phyloP scores from a whole-genome alignment of 2,329 filamentous ascomycete genomes.

The Sporothrix euskadiensis region DNA sequence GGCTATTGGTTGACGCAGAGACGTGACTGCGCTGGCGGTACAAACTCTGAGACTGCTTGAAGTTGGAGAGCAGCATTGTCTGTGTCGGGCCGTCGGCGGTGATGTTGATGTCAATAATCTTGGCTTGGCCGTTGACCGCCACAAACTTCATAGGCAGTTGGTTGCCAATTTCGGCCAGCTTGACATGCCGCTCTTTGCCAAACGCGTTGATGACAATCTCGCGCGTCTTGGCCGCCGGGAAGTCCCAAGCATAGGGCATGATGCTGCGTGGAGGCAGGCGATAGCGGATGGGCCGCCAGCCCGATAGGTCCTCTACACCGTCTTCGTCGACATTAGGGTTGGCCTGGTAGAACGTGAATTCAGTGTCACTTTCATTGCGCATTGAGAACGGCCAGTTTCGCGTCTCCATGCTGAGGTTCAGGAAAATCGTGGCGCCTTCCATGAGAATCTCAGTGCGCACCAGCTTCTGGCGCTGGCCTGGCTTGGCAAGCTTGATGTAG shows the following conservation, averaged over 20 bases:
- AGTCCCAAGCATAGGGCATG: conserved; percentile 99
- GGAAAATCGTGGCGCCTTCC: conserved; percentile 90
- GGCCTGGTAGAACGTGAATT: conserved; percentile 95
- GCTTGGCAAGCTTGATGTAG: conserved; percentile 90
- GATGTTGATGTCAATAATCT: conserved; percentile 95
- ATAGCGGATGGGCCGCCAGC: conserved; percentile 91
- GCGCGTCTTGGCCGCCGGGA: conserved; percentile 94
- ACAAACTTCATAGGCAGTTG: conserved; percentile 90
- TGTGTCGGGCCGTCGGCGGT: conserved; percentile 94
- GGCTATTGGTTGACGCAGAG: neutral
- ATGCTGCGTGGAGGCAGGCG: conserved; percentile 90
- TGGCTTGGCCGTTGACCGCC: conserved; percentile 65
- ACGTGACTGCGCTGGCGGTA: conserved; percentile 56
- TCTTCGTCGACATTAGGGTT: conserved; percentile 93
- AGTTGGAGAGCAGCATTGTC: conserved; percentile 90
- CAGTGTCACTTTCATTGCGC: conserved; percentile 95
- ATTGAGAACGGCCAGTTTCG: conserved; percentile 99
- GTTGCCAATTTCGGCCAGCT: conserved; percentile 94
- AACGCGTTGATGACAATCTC: conserved; percentile 82
- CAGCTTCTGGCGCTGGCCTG: conserved; percentile 83
- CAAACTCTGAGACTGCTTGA: conserved; percentile 86
- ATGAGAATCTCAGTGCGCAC: conserved; percentile 86
- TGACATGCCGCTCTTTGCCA: conserved; percentile 84
- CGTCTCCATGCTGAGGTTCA: conserved; percentile 85
- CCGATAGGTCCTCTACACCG: conserved; percentile 76